Evolutionary conservation across 2,329 filamentous ascomycete species (phyloP).

Genomic region (Sporothrix variecibatus): DNA sequence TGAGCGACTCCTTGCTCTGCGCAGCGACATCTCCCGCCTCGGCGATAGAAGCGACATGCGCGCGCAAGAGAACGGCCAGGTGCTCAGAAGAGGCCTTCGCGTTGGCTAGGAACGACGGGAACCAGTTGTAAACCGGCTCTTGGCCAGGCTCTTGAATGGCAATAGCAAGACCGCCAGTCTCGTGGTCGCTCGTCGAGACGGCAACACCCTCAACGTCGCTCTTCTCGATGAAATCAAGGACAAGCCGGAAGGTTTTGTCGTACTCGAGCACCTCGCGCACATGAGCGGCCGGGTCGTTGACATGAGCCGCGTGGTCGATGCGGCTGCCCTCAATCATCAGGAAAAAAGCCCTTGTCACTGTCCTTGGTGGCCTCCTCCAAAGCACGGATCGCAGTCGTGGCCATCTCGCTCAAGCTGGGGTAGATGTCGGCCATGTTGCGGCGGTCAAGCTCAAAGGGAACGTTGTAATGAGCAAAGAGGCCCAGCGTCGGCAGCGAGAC

Average conservation of each 20-base stretch:
- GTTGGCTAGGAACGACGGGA: constrained; percentile 72
- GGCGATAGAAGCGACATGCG: constrained; percentile 53
- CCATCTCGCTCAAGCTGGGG: constrained; percentile 90
- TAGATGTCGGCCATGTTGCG: constrained; percentile 76
- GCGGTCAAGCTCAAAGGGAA: constrained; percentile 93
- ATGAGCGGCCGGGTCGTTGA: constrained; percentile 80
- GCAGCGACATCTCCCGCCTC: neutral
- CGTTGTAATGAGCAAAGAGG: constrained; percentile 77
- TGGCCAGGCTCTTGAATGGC: constrained; percentile 66
- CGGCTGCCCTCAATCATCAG: constrained; percentile 97
- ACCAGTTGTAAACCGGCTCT: constrained; percentile 70
- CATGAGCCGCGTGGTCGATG: constrained; percentile 92
- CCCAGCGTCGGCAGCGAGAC: constrained; percentile 81
- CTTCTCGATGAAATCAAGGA: constrained; percentile 79
- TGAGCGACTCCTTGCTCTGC: constrained; percentile 40
- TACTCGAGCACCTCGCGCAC: constrained; percentile 95
- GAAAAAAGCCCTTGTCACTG: constrained; percentile 94
- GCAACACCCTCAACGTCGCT: constrained; percentile 75
- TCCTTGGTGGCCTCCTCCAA: constrained; percentile 79
- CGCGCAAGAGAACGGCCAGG: constrained; percentile 62
- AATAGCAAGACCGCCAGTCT: constrained; percentile 84
- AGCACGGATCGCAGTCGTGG: constrained; percentile 74
- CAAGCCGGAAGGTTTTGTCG: constrained; percentile 79
- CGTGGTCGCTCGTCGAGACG: constrained; percentile 91
- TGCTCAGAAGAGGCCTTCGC: constrained; percentile 78